phyloP scores from a whole-genome alignment of 148 eudicot species.

The Tetragonia tetragonoides region DNA sequence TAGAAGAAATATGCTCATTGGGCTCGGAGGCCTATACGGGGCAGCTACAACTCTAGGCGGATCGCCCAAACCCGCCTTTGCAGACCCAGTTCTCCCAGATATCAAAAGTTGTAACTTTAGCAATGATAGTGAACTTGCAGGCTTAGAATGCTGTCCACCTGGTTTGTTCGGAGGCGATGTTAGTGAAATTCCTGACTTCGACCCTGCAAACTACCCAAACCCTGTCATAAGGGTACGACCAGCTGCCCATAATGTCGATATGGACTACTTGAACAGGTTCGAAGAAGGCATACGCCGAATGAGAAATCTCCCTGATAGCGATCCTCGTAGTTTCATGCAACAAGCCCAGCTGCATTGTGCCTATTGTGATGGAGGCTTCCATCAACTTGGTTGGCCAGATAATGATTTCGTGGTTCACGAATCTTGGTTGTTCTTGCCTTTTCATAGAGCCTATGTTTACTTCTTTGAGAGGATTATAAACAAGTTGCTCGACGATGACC shows the following conservation, averaged over 20 bases:
- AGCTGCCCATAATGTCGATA: constrained; percentile 15
- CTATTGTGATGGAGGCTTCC: constrained; percentile 17
- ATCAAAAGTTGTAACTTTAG: not conserved
- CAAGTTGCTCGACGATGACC: not conserved
- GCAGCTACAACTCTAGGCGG: not conserved
- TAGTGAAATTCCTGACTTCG: not conserved
- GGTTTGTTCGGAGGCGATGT: not conserved
- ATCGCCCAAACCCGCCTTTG: not conserved
- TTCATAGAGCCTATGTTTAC: constrained; percentile 15
- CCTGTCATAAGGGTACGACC: constrained; percentile 1
- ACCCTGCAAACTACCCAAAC: not conserved
- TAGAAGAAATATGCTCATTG: constrained; percentile 11
- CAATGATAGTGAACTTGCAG: not conserved
- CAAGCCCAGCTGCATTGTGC: constrained; percentile 22
- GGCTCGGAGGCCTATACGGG: constrained; percentile 20
- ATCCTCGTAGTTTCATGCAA: constrained; percentile 10
- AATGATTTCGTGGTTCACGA: not conserved
- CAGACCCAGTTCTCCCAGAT: constrained; percentile 4
- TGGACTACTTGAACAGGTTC: not conserved
- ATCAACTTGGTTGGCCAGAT: not conserved
- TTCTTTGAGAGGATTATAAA: constrained; percentile 17
- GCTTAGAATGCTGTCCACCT: constrained; percentile 12
- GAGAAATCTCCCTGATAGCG: not conserved
- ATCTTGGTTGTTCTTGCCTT: constrained; percentile 7
- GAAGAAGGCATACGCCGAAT: not conserved